Evolutionary conservation across 2,329 filamentous ascomycete species (phyloP).

Genomic region (Pseudogymnoascus sp.): DNA sequence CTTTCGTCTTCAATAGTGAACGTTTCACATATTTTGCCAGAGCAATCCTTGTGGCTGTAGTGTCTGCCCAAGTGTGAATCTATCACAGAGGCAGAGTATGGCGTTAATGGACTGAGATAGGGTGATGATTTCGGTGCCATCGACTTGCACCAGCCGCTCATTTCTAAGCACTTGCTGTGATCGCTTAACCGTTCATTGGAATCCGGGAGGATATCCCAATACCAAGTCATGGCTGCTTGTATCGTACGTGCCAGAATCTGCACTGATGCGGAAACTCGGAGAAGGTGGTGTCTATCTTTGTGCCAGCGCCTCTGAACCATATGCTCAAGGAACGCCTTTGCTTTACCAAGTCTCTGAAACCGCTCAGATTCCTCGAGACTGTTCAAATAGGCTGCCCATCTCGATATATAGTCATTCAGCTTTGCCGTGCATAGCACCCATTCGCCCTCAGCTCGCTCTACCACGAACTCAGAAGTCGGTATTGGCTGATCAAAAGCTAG

Average conservation of each 20-base stretch:
- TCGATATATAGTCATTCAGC: neutral
- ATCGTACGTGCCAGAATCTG: conserved; percentile 3
- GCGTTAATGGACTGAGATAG: neutral
- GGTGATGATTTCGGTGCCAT: neutral
- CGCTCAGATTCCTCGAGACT: neutral
- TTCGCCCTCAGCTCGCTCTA: neutral
- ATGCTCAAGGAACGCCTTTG: neutral
- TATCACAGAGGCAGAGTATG: neutral
- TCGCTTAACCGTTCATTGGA: neutral
- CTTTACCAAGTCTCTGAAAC: neutral
- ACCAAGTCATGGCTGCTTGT: neutral
- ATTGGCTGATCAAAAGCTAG: neutral
- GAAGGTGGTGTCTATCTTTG: neutral
- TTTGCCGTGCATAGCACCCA: neutral
- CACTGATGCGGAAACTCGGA: neutral
- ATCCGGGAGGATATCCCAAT: neutral
- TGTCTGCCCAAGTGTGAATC: neutral
- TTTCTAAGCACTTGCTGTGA: neutral
- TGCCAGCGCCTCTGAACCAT: neutral
- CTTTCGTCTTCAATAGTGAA: neutral
- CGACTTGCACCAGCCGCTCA: neutral
- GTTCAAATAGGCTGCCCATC: neutral
- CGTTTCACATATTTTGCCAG: neutral
- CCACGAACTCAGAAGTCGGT: neutral
- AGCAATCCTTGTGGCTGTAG: neutral